Conservation (phyloP, 1,284 basidiomycete genomes). For the Ganoderma resinaceum region DNA sequence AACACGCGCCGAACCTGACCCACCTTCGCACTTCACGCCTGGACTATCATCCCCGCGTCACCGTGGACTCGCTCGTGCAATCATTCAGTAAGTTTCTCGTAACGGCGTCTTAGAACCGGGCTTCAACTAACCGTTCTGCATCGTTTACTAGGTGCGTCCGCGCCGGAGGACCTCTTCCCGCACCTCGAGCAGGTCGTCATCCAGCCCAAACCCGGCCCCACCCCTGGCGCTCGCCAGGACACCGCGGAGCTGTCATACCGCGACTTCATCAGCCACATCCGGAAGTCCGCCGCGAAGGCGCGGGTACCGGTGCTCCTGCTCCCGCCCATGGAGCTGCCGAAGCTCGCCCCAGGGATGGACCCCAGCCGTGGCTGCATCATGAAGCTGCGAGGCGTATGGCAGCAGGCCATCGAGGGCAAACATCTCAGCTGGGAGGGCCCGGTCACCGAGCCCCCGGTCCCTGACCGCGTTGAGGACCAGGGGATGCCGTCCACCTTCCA, state of each 20-base stretch:
- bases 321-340: constrained; percentile 21
- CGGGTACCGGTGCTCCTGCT: constrained; percentile 26
- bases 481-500: not conserved
- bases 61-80: constrained; percentile 25
- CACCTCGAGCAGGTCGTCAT: constrained; percentile 23
- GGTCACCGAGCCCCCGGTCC: not conserved
- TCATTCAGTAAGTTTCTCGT: constrained; percentile 18
- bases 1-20: constrained; percentile 27
- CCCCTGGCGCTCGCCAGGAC: constrained; percentile 9
- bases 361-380: constrained; percentile 24
- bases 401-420: constrained; percentile 8
- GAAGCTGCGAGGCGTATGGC: constrained; percentile 10
- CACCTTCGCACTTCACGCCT: constrained; percentile 28
- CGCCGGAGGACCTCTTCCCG: constrained; percentile 18
- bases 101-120: too few species aligned
- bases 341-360: constrained; percentile 9
- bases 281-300: constrained; percentile 15
- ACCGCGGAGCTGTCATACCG: constrained; percentile 19
- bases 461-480: not conserved
- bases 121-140: not conserved
- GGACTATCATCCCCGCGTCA: constrained; percentile 22
- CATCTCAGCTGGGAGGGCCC: not conserved
- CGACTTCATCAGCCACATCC: constrained; percentile 22
- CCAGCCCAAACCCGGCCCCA: constrained; percentile 21
- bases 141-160: constrained; percentile 1